Evolutionary conservation across 306 rosid genomes (phyloP).

Genomic region (Crataegus laevigata): DNA sequence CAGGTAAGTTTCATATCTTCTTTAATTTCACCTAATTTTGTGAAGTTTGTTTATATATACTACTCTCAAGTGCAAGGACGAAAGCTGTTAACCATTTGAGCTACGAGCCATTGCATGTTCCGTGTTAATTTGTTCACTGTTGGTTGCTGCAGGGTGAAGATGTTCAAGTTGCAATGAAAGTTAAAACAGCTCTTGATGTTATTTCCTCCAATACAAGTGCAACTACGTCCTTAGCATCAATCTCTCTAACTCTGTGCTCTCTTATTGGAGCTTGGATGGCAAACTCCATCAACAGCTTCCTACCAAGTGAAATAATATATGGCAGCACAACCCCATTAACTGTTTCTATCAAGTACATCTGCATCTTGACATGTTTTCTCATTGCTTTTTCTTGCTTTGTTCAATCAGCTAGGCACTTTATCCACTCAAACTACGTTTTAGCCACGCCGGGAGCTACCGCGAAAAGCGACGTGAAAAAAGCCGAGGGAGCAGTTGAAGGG

Average conservation of each 20-base stretch:
- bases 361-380: constrained; percentile 52
- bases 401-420: constrained; percentile 58
- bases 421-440: constrained; percentile 58
- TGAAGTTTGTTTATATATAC: not conserved
- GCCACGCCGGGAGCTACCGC: constrained; percentile 42
- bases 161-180: constrained; percentile 9
- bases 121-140: not conserved
- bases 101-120: not conserved
- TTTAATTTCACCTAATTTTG: not conserved
- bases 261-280: constrained; percentile 73
- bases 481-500: constrained; percentile 44
- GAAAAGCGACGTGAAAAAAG: constrained; percentile 25
- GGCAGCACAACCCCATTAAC: constrained; percentile 43
- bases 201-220: constrained; percentile 42
- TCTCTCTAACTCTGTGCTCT: constrained; percentile 58
- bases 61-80: not conserved
- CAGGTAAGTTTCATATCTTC: constrained; percentile 31
- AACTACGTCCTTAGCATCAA: constrained; percentile 45
- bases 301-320: constrained; percentile 37
- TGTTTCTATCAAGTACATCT: constrained; percentile 48
- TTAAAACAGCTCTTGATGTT: constrained; percentile 33
- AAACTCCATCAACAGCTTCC: not conserved
- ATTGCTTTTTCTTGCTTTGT: constrained; percentile 63
- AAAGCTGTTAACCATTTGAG: not conserved
- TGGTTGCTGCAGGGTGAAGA: constrained; percentile 29